These are phyloP conservation scores for Fraxinus dipetala DNA, from an alignment of 305 asterid genomes.

Conservation along the genomic window DNA sequence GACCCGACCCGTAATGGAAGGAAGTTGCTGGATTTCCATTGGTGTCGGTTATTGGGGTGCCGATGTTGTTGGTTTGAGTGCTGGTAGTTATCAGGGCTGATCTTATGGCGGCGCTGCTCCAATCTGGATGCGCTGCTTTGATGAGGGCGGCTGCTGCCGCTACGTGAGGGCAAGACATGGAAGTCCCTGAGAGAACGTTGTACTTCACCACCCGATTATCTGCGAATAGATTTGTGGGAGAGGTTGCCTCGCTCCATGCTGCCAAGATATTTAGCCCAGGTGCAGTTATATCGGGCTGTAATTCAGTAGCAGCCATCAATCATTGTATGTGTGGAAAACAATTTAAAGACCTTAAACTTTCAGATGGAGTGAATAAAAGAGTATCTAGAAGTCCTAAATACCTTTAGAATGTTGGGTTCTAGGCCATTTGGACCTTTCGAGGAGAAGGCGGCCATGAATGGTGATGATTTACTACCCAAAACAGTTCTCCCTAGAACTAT, in stretches of 20 bases:
- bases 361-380: not conserved
- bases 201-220: constrained; percentile 31
- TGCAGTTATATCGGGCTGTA: constrained; percentile 45
- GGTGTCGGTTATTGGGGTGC: constrained; percentile 18
- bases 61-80: constrained; percentile 23
- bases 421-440: constrained; percentile 35
- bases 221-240: constrained; percentile 19
- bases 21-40: constrained; percentile 22
- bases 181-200: constrained; percentile 36
- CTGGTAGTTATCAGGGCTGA: constrained; percentile 48
- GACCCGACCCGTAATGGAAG: constrained; percentile 26
- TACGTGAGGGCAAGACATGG: constrained; percentile 53
- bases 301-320: not conserved
- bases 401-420: constrained; percentile 42
- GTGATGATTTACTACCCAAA: constrained; percentile 27
- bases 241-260: constrained; percentile 38
- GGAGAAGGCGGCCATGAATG: constrained; percentile 39
- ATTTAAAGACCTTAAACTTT: too few relatives aligned
- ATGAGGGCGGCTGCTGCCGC: constrained; percentile 35
- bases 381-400: not conserved
- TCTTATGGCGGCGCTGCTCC: constrained; percentile 45
- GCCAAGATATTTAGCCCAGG: constrained; percentile 43
- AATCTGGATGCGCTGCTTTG: constrained; percentile 35
- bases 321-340: not conserved
- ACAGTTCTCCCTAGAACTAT: constrained; percentile 26